A percentile compares a stretch with the other conserved stretches of the same genome.
Evolutionary conservation across 2,329 filamentous ascomycete genomes (phyloP).

Genomic region (Curvularia lunata): DNA sequence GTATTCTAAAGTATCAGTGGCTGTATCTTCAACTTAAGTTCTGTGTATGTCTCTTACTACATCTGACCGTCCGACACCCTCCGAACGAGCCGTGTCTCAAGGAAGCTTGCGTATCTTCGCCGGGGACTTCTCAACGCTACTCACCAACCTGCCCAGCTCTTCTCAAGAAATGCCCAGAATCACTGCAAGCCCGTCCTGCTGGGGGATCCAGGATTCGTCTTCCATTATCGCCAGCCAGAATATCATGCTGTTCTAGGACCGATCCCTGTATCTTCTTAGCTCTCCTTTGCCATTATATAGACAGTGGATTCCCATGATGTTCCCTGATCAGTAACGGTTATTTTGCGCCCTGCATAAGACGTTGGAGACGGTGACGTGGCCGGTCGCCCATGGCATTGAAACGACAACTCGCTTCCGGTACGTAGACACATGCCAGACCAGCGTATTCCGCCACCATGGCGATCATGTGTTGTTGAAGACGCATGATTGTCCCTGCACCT

Average conservation of each 20-base stretch:
- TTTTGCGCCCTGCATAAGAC: conserved; percentile 39
- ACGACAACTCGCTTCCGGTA: conserved; percentile 34
- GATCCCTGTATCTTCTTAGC: conserved; percentile 32
- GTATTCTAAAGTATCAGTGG: too few species aligned
- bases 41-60: background rate
- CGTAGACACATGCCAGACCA: conserved; percentile 49
- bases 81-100: background rate
- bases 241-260: conserved; percentile 40
- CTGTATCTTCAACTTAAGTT: too few species aligned
- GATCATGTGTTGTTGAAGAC: conserved; percentile 72
- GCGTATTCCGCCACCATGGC: conserved; percentile 63
- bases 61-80: background rate
- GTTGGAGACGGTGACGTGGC: conserved; percentile 35
- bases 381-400: conserved; percentile 45
- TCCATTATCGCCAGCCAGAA: conserved; percentile 51
- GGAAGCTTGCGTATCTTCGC: conserved; percentile 21
- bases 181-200: conserved; percentile 48
- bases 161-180: conserved; percentile 44
- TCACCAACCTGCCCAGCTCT: conserved; percentile 44
- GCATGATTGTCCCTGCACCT: too few species aligned
- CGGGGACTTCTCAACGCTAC: conserved; percentile 29
- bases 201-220: conserved; percentile 46
- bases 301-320: conserved; percentile 49
- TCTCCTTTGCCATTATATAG: conserved; percentile 37
- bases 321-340: conserved; percentile 48